Evolutionary conservation across 1,284 basidiomycete species (phyloP).

Genomic region (Ganoderma leucocontextum): DNA sequence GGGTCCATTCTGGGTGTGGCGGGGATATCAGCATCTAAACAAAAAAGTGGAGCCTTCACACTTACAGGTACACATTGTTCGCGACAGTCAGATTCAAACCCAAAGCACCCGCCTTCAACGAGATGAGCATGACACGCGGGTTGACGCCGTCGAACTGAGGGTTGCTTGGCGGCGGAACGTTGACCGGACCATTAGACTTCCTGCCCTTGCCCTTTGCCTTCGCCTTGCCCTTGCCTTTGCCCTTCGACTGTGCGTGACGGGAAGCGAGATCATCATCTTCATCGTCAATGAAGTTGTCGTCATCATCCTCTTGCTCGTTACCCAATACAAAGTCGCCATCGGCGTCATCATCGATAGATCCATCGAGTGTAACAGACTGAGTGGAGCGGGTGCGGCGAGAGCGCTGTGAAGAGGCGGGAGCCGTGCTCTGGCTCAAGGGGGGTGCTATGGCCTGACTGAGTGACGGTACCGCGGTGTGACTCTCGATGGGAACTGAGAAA

Average conservation of each 20-base stretch:
- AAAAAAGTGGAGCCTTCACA: constrained; percentile 23
- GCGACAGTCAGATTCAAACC: constrained; percentile 91
- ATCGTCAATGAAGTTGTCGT: constrained; percentile 53
- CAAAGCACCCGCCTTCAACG: constrained; percentile 84
- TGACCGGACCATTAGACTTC: constrained; percentile 16
- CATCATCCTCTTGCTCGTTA: constrained; percentile 45
- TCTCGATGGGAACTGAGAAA: constrained; percentile 72
- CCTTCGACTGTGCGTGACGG: constrained; percentile 46
- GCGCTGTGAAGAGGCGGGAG: constrained; percentile 24
- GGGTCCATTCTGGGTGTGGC: constrained; percentile 76
- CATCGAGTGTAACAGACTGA: constrained; percentile 25
- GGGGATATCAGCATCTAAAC: not conserved
- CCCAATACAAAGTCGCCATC: constrained; percentile 43
- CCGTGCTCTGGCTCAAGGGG: constrained; percentile 14
- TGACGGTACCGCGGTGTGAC: constrained; percentile 31
- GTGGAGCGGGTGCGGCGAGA: constrained; percentile 35
- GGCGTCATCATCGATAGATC: constrained; percentile 35
- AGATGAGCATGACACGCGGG: constrained; percentile 87
- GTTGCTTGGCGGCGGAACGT: constrained; percentile 8
- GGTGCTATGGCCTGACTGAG: constrained; percentile 22
- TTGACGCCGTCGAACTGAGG: constrained; percentile 47
- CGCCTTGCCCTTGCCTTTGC: constrained; percentile 49
- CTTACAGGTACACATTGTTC: constrained; percentile 89
- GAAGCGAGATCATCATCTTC: constrained; percentile 46
- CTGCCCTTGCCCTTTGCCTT: constrained; percentile 49